Evolutionary conservation across 768 basidiomycete species (phyloP).

Genomic region (Tulasnella sp.): DNA sequence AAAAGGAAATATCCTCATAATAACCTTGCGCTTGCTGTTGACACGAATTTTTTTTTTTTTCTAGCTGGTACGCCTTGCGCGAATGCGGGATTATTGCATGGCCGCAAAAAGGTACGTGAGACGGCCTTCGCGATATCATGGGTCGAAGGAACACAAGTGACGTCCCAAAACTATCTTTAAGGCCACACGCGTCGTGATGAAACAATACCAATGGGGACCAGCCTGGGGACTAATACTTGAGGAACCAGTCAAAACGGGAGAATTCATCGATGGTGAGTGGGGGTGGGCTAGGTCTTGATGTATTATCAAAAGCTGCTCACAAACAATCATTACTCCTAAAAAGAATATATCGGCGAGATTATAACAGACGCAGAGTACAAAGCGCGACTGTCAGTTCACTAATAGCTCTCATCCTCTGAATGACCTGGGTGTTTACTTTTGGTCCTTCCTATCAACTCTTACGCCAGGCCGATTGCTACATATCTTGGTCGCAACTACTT

Average conservation of each 20-base stretch:
- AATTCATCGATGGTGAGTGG: constrained; percentile 40
- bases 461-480: neutral
- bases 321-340: neutral
- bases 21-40: too few relatives aligned
- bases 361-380: constrained; percentile 30
- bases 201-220: constrained; percentile 29
- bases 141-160: neutral
- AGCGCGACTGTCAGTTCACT: constrained; percentile 7
- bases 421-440: neutral
- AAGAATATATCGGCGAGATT: constrained; percentile 62
- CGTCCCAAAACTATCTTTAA: constrained; percentile 1
- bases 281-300: neutral
- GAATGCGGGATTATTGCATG: neutral
- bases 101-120: neutral
- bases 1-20: neutral
- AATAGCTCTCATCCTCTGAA: neutral
- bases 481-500: constrained; percentile 52
- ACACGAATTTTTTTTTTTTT: too few relatives aligned
- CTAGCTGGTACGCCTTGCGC: constrained; percentile 1
- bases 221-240: constrained; percentile 46
- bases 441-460: neutral
- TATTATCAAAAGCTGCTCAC: neutral
- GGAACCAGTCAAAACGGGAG: constrained; percentile 36
- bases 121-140: too few relatives aligned
- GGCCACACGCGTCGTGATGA: constrained; percentile 36